phyloP scores from a whole-genome alignment of 164 flowering plant genomes.

The grape (Vitis vinifera) region ASM3070453v1 NC_081812.1:11996501-11997000 shows the following conservation, averaged over 20 bases:
- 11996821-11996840: constrained; percentile 96
- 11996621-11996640: constrained; percentile 93
- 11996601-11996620: constrained; percentile 92
- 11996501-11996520: constrained; percentile 79
- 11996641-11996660: constrained; percentile 89
- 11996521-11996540: constrained; percentile 91
- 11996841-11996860: constrained; percentile 89
- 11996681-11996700: constrained; percentile 61
- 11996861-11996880: constrained; percentile 87
- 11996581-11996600: constrained; percentile 96
- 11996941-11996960: neutral
- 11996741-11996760: constrained; percentile 72
- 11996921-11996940: neutral
- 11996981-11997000: neutral
- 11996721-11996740: constrained; percentile 88
- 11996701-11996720: constrained; percentile 81
- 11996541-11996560: constrained; percentile 81
- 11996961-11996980: neutral
- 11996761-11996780: constrained; percentile 72
- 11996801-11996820: constrained; percentile 71
- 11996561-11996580: constrained; percentile 92
- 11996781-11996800: constrained; percentile 89
- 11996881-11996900: constrained; percentile 44
- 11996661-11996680: constrained; percentile 65
- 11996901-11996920: neutral